Evolutionary conservation across 2,329 filamentous ascomycete genomes (phyloP), one percentile per base, ranked within the genome.

Genomic region (Fusarium pseudocircinatum): DNA sequence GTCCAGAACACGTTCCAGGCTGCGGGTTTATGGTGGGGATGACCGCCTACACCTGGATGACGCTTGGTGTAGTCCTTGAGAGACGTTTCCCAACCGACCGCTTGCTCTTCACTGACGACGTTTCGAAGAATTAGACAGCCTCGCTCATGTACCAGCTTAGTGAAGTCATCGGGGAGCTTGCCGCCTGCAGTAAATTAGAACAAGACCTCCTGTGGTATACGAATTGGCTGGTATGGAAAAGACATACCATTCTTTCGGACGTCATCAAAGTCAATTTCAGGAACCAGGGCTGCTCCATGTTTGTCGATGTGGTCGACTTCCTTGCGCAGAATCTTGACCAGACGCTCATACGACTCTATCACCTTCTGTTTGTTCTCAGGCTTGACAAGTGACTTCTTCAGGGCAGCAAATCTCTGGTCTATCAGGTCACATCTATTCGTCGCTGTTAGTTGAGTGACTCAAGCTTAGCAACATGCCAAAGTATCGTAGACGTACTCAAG

Each of bases 1-100:
- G 54, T 47, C 54, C 54, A 57, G 24, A 57, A 57, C n/a, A 57
- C 54, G 18, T 57, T 57, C 54, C 54, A 57, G 7, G 54, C 54
- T 47, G 54, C 54, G 2, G 54, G 54, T 7, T 46, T 57, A 1
- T 57, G 54, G 10, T 57, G 8, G 8, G 54, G 54, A 4, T 57
- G 54, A 4, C 54, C 54, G 3, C 54, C 54, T 16, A 57, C 54
- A 11, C 54, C 39, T 18, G 54, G 39, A 11, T 57, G 54, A 13
- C 54, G 54, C 2, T 34, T 32, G 18, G 54, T 57, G 18, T 57
- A 57, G 7, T 47, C 54, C 40, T 34, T 57, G 5, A 57, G 7
- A 13, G 14, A 26, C 4, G n/a, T 47, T n/a, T 57, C 54, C 54
- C 54, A 57, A 16, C 30, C 22, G 18, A 47, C 39, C 2, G 54